Percentiles rank a stretch among this genome's conserved stretches.
phyloP scores from a whole-genome alignment of 371 early-diverging fungal species.

The Umbelopsis sp. region DNA sequence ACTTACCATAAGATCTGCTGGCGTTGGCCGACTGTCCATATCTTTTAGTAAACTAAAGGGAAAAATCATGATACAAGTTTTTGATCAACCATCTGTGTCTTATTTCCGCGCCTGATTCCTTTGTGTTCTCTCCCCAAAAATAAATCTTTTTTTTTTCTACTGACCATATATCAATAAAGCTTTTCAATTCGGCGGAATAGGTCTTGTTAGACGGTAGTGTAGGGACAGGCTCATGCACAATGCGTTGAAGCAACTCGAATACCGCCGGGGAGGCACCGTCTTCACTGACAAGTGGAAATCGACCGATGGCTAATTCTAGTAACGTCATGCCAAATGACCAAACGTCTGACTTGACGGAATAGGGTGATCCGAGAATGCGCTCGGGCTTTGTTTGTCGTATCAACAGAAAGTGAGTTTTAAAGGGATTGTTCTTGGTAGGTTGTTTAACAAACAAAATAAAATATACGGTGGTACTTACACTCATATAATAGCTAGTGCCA shows the following conservation, averaged over 20 bases:
- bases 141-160: neutral
- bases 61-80: slow-evolving; percentile 1
- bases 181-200: slow-evolving; percentile 77
- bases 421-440: neutral
- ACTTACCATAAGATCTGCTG: slow-evolving; percentile 67
- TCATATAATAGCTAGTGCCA: slow-evolving; percentile 92
- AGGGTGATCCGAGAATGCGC: slow-evolving; percentile 89
- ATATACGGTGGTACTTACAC: slow-evolving; percentile 59
- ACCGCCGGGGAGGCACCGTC: slow-evolving; percentile 77
- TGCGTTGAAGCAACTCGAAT: slow-evolving; percentile 91
- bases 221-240: slow-evolving; percentile 92
- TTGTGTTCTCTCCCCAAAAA: neutral
- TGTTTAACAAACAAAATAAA: slow-evolving; percentile 16
- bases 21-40: slow-evolving; percentile 71
- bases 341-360: slow-evolving; percentile 92
- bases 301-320: slow-evolving; percentile 89
- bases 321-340: slow-evolving; percentile 95
- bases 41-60: slow-evolving; percentile 75
- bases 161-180: slow-evolving; percentile 81
- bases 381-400: slow-evolving; percentile 74
- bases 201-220: slow-evolving; percentile 65
- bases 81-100: neutral
- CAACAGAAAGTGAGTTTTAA: slow-evolving; percentile 16
- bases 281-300: slow-evolving; percentile 87
- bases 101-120: neutral